Percentiles rank a stretch among this genome's conserved stretches.
phyloP scores from a whole-genome alignment of 176 grass and related monocot genomes.

The Alloteropsis semialata region DNA sequence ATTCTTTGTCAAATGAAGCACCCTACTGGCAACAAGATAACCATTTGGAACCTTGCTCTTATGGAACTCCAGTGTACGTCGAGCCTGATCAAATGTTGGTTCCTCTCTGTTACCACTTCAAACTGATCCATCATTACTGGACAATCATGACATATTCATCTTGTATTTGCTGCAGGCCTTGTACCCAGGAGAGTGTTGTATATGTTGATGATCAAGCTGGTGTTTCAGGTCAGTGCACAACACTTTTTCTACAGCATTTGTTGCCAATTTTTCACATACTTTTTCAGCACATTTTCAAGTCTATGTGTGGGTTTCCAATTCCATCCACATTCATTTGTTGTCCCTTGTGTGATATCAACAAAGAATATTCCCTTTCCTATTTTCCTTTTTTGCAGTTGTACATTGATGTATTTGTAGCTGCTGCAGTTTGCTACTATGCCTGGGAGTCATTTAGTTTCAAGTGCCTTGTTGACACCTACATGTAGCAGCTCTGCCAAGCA shows the following conservation, averaged over 20 bases:
- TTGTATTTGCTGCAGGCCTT: slow-evolving; percentile 32
- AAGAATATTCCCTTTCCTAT: not conserved
- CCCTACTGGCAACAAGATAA: slow-evolving; percentile 17
- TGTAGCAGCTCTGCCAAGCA: not conserved
- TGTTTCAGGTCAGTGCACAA: slow-evolving; percentile 43
- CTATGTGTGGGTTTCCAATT: not conserved
- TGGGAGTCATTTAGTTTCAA: not conserved
- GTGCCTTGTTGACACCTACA: not conserved
- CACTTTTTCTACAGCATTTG: not conserved
- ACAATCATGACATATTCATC: slow-evolving; percentile 7
- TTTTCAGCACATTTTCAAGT: not conserved
- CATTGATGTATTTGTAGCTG: not conserved
- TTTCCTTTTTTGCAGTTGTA: not conserved
- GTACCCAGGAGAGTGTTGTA: slow-evolving; percentile 35
- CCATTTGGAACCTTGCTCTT: slow-evolving; percentile 22
- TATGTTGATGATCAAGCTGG: slow-evolving; percentile 18
- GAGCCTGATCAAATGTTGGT: slow-evolving; percentile 40
- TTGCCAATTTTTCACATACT: not conserved
- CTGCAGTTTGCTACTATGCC: not conserved
- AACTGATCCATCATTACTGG: not conserved
- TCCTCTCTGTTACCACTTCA: not conserved
- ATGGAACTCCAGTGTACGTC: slow-evolving; percentile 19
- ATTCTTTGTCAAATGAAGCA: slow-evolving; percentile 30
- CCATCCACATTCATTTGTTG: not conserved
- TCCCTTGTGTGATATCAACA: not conserved